phyloP scores from a whole-genome alignment of 2,329 filamentous ascomycete species.

The Talaromyces funiculosus region DNA sequence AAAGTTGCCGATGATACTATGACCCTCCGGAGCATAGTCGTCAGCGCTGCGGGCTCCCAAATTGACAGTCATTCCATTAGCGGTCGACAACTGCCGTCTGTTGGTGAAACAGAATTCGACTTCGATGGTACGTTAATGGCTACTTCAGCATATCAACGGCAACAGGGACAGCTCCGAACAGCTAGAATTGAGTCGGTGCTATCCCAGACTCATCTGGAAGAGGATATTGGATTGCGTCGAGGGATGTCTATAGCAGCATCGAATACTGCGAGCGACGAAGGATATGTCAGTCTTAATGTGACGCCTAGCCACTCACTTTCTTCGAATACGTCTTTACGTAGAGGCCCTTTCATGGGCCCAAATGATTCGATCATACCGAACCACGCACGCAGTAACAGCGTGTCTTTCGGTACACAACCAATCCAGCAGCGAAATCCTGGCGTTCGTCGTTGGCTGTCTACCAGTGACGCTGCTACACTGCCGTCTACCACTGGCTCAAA shows the following conservation, averaged over 20 bases:
- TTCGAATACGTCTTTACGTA: constrained; percentile 5
- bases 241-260: constrained; percentile 16
- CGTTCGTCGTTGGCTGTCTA: constrained; percentile 20
- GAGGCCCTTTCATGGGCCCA: constrained; percentile 16
- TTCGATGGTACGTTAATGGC: constrained; percentile 27
- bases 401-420: constrained; percentile 14
- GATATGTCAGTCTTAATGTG: constrained; percentile 22
- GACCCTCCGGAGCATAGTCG: constrained; percentile 26
- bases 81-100: constrained; percentile 20
- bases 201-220: background rate
- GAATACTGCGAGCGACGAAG: constrained; percentile 22
- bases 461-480: constrained; percentile 3
- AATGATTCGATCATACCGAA: constrained; percentile 15
- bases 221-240: constrained; percentile 6
- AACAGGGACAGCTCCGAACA: background rate
- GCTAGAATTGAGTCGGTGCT: constrained; percentile 2
- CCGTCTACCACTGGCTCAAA: constrained; percentile 17
- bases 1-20: constrained; percentile 34
- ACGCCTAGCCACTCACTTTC: constrained; percentile 16
- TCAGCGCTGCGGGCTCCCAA: constrained; percentile 23
- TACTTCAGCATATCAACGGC: constrained; percentile 23
- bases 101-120: constrained; percentile 28
- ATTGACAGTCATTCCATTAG: constrained; percentile 23
- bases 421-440: constrained; percentile 6
- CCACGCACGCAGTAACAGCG: constrained; percentile 19